Conservation (phyloP, 2,329 filamentous ascomycete genomes). For the Remersonia thermophila region DNA sequence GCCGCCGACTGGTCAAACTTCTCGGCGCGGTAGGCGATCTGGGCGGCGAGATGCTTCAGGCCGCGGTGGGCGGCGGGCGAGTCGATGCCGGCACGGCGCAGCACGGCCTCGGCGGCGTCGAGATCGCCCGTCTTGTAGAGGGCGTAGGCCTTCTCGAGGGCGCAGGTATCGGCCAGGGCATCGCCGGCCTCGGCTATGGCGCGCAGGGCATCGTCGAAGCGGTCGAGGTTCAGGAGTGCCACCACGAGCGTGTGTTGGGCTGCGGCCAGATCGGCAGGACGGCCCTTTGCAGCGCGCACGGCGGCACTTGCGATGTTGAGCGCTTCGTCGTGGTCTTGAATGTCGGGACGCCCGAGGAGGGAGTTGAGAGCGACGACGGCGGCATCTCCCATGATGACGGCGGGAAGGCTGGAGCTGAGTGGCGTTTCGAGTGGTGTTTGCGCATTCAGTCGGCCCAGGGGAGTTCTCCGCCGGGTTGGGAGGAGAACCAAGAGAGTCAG, state of each 20-base stretch:
- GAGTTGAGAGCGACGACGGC: slow-evolving; percentile 37
- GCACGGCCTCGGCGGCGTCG: slow-evolving; percentile 43
- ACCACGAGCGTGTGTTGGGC: slow-evolving; percentile 60
- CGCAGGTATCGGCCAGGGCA: slow-evolving; percentile 46
- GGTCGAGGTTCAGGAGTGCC: slow-evolving; percentile 69
- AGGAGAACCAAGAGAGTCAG: slow-evolving; percentile 6
- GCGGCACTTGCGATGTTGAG: slow-evolving; percentile 52
- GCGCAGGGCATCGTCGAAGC: slow-evolving; percentile 64
- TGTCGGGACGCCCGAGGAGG: slow-evolving; percentile 41
- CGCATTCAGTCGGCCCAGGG: slow-evolving; percentile 8
- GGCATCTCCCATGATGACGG: slow-evolving; percentile 28
- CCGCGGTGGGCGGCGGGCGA: slow-evolving; percentile 4
- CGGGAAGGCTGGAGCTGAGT: slow-evolving; percentile 6
- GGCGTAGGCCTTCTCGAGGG: slow-evolving; percentile 67
- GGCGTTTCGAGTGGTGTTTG: slow-evolving; percentile 4
- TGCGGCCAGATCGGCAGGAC: slow-evolving; percentile 27
- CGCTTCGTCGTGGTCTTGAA: slow-evolving; percentile 62
- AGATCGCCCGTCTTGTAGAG: slow-evolving; percentile 68
- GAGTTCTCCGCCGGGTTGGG: slow-evolving; percentile 5
- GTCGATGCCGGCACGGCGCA: slow-evolving; percentile 15
- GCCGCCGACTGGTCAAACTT: slow-evolving; percentile 54
- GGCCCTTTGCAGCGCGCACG: slow-evolving; percentile 47
- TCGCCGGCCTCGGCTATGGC: slow-evolving; percentile 52
- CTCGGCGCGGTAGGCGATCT: slow-evolving; percentile 62
- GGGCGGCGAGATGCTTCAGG: slow-evolving; percentile 45